A percentile compares a stretch with the other conserved stretches of the same genome.
These are phyloP conservation scores for Rhodosporidiobolus sp. DNA, from an alignment of 768 basidiomycete species.

Conservation along the genomic window DNA sequence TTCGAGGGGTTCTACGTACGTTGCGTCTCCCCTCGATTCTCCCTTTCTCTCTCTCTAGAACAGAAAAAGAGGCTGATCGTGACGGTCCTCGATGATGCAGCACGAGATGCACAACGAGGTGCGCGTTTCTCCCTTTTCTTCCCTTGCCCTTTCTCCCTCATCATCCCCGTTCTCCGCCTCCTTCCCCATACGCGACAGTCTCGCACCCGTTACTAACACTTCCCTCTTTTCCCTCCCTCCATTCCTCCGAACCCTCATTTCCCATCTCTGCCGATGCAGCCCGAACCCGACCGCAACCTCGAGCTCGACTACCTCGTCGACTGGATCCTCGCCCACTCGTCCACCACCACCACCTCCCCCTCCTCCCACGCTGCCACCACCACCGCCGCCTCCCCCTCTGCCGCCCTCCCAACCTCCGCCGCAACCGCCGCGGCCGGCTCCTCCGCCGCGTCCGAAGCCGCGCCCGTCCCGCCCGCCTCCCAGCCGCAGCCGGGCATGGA, in stretches of 20 bases:
- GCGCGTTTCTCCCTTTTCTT: neutral
- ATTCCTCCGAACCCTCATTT: no score
- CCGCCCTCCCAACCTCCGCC: neutral
- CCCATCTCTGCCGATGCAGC: no score
- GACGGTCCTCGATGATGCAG: neutral
- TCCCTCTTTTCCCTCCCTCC: no score
- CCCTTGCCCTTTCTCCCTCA: neutral
- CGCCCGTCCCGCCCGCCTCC: no score
- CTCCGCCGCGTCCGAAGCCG: neutral
- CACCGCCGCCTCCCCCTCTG: no score
- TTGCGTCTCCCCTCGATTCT: neutral
- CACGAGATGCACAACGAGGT: constrained; percentile 43
- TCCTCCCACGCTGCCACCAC: neutral
- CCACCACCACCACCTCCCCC: neutral
- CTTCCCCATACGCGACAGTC: neutral
- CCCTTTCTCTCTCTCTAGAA: neutral
- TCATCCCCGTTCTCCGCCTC: neutral
- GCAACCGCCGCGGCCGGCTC: no score
- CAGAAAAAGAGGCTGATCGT: neutral
- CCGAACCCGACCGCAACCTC: constrained; percentile 37
- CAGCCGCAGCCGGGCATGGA: neutral
- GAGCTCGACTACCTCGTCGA: constrained; percentile 32
- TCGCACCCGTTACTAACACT: no score
- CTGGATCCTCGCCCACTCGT: constrained; percentile 30
- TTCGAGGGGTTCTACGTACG: constrained; percentile 29